phyloP scores from a whole-genome alignment of 805 yeast genomes.

The Blastobotrys peoriensis region DNA sequence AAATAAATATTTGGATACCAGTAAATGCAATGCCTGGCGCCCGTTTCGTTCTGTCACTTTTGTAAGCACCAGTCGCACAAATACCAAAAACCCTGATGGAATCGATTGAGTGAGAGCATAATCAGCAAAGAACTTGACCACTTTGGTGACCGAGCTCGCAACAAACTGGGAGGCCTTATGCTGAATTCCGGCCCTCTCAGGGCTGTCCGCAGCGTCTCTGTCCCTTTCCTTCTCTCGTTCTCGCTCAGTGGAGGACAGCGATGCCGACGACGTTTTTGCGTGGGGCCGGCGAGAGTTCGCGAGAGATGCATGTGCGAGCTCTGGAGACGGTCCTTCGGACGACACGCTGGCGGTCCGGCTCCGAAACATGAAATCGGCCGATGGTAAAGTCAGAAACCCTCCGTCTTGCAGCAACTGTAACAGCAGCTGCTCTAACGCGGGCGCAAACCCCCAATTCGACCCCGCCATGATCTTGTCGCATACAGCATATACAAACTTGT shows the following conservation, averaged over 20 bases:
- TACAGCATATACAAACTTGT: constrained; percentile 16
- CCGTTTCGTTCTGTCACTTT: constrained; percentile 9
- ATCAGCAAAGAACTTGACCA: constrained; percentile 14
- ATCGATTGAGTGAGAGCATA: constrained; percentile 12
- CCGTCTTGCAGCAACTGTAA: constrained; percentile 19
- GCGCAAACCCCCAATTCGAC: constrained; percentile 10
- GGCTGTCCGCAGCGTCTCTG: background rate
- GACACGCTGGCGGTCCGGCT: background rate
- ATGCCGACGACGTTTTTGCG: background rate
- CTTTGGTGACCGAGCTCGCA: constrained; percentile 5
- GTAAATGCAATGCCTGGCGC: constrained; percentile 8
- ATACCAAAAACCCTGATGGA: constrained; percentile 14
- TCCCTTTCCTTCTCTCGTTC: background rate
- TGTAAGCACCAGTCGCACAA: constrained; percentile 11
- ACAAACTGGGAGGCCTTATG: constrained; percentile 11
- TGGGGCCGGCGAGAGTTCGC: constrained; percentile 1
- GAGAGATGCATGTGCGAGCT: constrained; percentile 7
- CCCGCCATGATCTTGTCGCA: constrained; percentile 17
- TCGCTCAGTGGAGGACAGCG: background rate
- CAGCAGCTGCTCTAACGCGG: constrained; percentile 14
- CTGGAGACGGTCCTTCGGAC: constrained; percentile 12
- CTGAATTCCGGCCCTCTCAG: constrained; percentile 10
- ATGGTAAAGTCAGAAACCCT: constrained; percentile 12
- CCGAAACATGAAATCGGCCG: constrained; percentile 1
- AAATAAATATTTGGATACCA: constrained; percentile 20